phyloP scores from a whole-genome alignment of 352 stramenopile species.

The Globisporangium ultimum region DNA sequence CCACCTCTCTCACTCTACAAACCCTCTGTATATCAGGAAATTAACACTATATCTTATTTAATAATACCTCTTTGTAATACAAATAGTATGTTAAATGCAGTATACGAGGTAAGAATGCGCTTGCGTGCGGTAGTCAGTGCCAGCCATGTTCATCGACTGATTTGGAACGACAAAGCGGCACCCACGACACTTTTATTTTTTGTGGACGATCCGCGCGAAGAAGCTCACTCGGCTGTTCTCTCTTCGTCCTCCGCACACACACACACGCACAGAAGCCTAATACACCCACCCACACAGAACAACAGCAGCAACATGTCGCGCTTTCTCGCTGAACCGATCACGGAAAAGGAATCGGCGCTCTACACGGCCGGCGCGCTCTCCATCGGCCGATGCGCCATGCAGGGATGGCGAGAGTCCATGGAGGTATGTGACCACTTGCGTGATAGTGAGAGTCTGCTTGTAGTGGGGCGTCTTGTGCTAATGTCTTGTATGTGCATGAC shows the following conservation, averaged over 20 bases:
- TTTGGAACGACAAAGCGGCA: constrained; percentile 1
- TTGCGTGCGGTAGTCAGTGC: background rate
- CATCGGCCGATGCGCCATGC: constrained; percentile 77
- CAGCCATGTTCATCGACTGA: background rate
- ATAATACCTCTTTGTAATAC: no score
- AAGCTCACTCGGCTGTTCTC: background rate
- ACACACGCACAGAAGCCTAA: background rate
- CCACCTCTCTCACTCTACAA: no score
- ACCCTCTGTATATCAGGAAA: no score
- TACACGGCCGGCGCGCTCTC: constrained; percentile 39
- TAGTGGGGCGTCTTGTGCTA: background rate
- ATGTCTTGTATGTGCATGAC: background rate
- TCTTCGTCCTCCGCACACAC: background rate
- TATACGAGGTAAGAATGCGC: background rate
- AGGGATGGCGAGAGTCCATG: constrained; percentile 85
- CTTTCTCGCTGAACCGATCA: constrained; percentile 82
- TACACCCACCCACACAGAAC: background rate
- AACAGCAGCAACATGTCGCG: constrained; percentile 52
- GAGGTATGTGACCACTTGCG: constrained; percentile 53
- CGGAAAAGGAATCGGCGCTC: constrained; percentile 57
- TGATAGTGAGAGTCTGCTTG: background rate
- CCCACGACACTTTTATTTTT: background rate
- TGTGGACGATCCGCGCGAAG: background rate
- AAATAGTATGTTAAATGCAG: background rate
- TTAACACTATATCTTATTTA: no score